A percentile compares a stretch with the other conserved stretches of the same genome.
These are phyloP conservation scores for Globisporangium parvum DNA, from an alignment of 352 stramenopile genomes.

Conservation along the genomic window DNA sequence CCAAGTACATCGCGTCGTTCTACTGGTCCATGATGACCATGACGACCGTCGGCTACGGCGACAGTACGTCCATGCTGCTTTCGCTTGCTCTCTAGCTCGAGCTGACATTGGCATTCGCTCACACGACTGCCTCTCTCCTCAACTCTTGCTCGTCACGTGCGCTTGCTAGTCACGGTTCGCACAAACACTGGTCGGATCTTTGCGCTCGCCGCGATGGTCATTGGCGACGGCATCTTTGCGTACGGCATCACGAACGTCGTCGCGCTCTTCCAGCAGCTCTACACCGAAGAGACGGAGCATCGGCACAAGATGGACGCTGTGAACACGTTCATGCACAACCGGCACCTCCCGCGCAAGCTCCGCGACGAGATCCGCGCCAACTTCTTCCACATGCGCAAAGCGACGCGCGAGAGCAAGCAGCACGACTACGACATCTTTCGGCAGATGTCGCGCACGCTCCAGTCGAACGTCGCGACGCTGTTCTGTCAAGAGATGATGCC, in stretches of 20 bases:
- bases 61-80: slow-evolving; percentile 33
- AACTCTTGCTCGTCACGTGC: no score
- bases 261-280: slow-evolving; percentile 71
- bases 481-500: slow-evolving; percentile 79
- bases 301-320: slow-evolving; percentile 74
- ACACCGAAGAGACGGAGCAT: slow-evolving; percentile 55
- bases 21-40: slow-evolving; percentile 88
- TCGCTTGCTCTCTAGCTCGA: neutral
- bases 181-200: slow-evolving; percentile 65
- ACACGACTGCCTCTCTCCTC: no score
- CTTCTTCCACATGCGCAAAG: slow-evolving; percentile 75
- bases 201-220: slow-evolving; percentile 64
- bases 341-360: slow-evolving; percentile 49
- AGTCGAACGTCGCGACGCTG: slow-evolving; percentile 54
- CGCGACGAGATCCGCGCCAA: slow-evolving; percentile 75
- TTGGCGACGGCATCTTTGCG: slow-evolving; percentile 74
- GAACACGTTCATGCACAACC: slow-evolving; percentile 70
- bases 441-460: slow-evolving; percentile 70
- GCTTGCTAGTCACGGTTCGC: slow-evolving; percentile 53
- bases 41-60: slow-evolving; percentile 72
- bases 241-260: slow-evolving; percentile 84
- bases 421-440: slow-evolving; percentile 58
- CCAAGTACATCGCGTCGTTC: slow-evolving; percentile 73
- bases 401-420: slow-evolving; percentile 60
- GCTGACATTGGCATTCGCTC: no score